Evolutionary conservation across 1,284 basidiomycete species (phyloP), one percentile per base, ranked within the genome.

Genomic region (Somion occarium): DNA sequence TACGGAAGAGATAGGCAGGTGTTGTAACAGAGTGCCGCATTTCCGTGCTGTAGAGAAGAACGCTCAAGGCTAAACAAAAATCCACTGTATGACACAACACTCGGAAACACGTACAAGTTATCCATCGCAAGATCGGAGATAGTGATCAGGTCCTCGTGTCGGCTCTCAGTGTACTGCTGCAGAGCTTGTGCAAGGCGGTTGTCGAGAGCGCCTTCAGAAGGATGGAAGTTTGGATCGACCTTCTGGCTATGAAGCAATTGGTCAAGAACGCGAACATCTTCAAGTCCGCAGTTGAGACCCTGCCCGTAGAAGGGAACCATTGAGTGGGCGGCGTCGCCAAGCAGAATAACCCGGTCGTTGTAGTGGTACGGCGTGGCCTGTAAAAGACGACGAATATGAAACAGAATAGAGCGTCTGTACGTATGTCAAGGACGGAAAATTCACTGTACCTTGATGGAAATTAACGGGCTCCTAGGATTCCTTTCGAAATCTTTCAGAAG

Each of bases 231-330:
- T 13, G 72, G 61, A 54, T 78, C 69, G 52, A 93, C 85, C 18
- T 75, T 74, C 64, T 87, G 82, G 53, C 82, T 76, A 52, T 84
- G 80, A 58, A 98, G 76, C 51, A 93, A 72, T 26, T 84, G 77
- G 53, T 85, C 81, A 57, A 99, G 78, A 45, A 98, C 84, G 55
- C 96, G 83, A 53, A 99, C 94, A 68, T 99, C 96, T 72, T 99
- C 96, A 51, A 99, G 80, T 9, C 96, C 96, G 65, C 95, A 98
- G 66, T 99, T 99, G 59, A 99, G 79, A 18, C 96, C 96, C 75
- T 99, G 96, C 20, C 94, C 96, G 69, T 96, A 99, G 73, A 99
- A 99, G 46, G 96, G 96, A 22, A 95, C 91, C 93, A 98, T 98
- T 39, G 91, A 89, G 70, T 99, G 96, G 4, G 94, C 92, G 30